phyloP scores from a whole-genome alignment of 306 rosid species.

The Corylus avellana region DNA sequence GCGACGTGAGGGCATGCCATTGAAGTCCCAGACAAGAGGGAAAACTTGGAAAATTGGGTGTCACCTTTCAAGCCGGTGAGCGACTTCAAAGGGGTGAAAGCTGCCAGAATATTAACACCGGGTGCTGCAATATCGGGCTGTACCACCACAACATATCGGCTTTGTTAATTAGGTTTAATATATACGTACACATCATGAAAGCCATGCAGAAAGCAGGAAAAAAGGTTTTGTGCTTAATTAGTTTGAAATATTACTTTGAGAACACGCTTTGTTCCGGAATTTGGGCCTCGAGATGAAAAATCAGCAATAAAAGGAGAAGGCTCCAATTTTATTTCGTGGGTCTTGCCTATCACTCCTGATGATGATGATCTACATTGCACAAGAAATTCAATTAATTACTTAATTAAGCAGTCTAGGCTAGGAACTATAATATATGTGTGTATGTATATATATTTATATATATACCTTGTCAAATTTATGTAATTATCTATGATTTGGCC shows the following conservation, averaged over 20 bases:
- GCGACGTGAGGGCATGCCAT: constrained; percentile 95
- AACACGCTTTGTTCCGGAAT: constrained; percentile 49
- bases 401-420: too few relatives aligned
- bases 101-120: constrained; percentile 76
- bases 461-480: constrained; percentile 61
- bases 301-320: constrained; percentile 72
- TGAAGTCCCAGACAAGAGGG: constrained; percentile 88
- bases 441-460: too few relatives aligned
- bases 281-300: constrained; percentile 92
- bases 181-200: too few relatives aligned
- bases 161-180: constrained; percentile 5
- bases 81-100: constrained; percentile 65
- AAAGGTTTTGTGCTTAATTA: too few relatives aligned
- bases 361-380: constrained; percentile 58
- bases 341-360: constrained; percentile 62
- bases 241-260: constrained; percentile 58
- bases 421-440: too few relatives aligned
- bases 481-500: constrained; percentile 48
- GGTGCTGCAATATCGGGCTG: constrained; percentile 96
- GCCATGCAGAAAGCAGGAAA: too few relatives aligned
- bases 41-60: constrained; percentile 74
- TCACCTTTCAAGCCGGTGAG: constrained; percentile 70
- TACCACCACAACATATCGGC: constrained; percentile 8
- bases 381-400: too few relatives aligned
- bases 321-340: constrained; percentile 33